Percentiles rank a stretch among this genome's conserved stretches.
Conservation (phyloP, 2,329 filamentous ascomycete species). For the Raffaelea albimanens region DNA sequence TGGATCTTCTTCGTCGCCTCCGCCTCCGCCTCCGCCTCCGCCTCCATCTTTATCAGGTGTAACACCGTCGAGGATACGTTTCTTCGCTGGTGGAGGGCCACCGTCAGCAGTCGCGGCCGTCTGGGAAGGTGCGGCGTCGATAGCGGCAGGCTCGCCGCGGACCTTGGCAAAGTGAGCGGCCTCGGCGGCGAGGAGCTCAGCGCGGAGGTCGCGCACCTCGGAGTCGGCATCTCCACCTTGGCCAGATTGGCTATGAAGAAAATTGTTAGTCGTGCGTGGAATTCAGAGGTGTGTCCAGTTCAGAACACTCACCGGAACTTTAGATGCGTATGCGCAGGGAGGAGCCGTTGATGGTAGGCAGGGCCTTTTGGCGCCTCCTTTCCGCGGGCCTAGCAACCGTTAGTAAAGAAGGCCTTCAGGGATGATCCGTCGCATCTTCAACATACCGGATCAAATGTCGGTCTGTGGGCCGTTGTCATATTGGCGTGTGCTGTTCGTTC, state of each 20-base stretch:
- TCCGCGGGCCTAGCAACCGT: conserved; percentile 62
- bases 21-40: too few species aligned
- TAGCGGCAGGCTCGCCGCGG: conserved; percentile 45
- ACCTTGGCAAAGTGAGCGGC: conserved; percentile 80
- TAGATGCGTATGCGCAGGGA: conserved; percentile 86
- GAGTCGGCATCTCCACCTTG: conserved; percentile 76
- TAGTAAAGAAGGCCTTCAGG: too few species aligned
- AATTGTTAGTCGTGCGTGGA: neutral
- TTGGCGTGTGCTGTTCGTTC: too few species aligned
- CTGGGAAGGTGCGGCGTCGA: conserved; percentile 11
- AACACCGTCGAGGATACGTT: conserved; percentile 5
- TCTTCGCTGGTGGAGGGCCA: conserved; percentile 5
- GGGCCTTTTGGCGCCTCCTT: conserved; percentile 91
- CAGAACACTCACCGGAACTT: conserved; percentile 59
- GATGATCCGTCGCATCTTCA: too few species aligned
- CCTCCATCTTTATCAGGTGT: neutral
- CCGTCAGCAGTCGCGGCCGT: conserved; percentile 12
- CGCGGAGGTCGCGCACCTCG: conserved; percentile 59
- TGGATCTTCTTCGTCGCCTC: conserved; percentile 29
- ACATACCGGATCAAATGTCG: conserved; percentile 87
- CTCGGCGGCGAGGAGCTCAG: conserved; percentile 84
- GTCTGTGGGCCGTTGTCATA: conserved; percentile 69
- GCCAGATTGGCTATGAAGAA: conserved; percentile 54
- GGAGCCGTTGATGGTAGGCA: conserved; percentile 90
- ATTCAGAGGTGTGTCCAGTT: neutral